A percentile compares a stretch with the other conserved stretches of the same genome.
Evolutionary conservation across 257 asterid species (phyloP).

Genomic region (Fraxinus pennsylvanica): DNA sequence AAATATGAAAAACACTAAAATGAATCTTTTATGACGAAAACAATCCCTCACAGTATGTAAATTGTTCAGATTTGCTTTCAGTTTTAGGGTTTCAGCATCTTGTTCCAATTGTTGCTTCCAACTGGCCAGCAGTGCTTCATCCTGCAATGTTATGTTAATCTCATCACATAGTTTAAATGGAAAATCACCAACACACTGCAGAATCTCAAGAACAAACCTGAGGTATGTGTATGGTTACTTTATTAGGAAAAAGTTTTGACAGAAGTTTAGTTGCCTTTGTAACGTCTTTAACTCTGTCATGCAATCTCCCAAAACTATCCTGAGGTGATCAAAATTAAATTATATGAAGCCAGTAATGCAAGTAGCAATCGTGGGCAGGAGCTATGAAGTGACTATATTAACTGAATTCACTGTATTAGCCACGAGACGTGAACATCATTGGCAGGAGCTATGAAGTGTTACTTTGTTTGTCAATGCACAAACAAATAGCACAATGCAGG

Average conservation of each 20-base stretch:
- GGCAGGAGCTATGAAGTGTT: not conserved
- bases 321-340: conserved; percentile 39
- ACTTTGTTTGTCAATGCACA: conserved; percentile 19
- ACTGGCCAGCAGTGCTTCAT: conserved; percentile 70
- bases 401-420: not conserved
- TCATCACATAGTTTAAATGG: conserved; percentile 26
- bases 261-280: conserved; percentile 78
- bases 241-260: conserved; percentile 79
- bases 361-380: not conserved
- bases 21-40: conserved; percentile 15
- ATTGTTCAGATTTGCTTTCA: conserved; percentile 71
- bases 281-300: conserved; percentile 74
- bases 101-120: conserved; percentile 87
- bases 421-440: conserved; percentile 1
- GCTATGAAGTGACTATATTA: conserved; percentile 22
- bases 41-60: conserved; percentile 65
- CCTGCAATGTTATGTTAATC: conserved; percentile 48
- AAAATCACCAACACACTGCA: conserved; percentile 7
- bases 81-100: conserved; percentile 79
- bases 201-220: conserved; percentile 50
- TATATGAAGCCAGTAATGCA: conserved; percentile 26
- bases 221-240: conserved; percentile 82
- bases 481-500: conserved; percentile 10
- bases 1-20: conserved; percentile 1
- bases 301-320: conserved; percentile 84